Conservation (phyloP, 2,329 filamentous ascomycete genomes). For the Hypoxylon rubiginosum region DNA sequence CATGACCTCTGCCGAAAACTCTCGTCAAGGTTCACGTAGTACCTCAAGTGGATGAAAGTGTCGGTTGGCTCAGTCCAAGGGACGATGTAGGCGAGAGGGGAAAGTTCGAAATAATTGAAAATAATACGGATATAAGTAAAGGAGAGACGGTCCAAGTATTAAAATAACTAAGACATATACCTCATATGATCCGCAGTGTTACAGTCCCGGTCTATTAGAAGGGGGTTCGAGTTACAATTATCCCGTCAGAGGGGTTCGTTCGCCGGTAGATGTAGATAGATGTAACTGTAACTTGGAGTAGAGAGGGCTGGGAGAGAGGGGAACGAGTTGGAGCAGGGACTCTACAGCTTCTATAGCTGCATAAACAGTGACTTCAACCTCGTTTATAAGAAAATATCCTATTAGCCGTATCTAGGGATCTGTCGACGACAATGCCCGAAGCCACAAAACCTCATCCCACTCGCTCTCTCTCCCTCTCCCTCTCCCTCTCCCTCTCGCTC, state of each 20-base stretch:
- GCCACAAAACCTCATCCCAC: not conserved
- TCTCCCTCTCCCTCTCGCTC: not conserved
- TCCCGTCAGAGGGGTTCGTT: too few species aligned
- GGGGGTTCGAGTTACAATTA: too few species aligned
- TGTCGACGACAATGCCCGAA: too few species aligned
- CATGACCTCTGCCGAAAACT: constrained; percentile 13
- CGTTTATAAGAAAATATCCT: too few species aligned
- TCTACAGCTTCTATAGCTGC: not conserved
- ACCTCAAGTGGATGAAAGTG: not conserved
- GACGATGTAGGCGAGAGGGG: not conserved
- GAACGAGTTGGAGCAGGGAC: not conserved
- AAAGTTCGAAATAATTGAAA: not conserved
- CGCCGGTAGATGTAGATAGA: too few species aligned
- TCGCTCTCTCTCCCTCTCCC: too few species aligned
- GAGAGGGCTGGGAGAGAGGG: not conserved
- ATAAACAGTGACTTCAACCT: not conserved
- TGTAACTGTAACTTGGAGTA: not conserved
- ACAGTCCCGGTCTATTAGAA: too few species aligned
- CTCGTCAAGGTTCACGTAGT: not conserved
- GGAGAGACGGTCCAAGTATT: too few species aligned
- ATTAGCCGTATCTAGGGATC: not conserved
- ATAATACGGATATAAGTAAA: not conserved
- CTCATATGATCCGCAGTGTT: too few species aligned
- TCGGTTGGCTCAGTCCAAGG: not conserved
- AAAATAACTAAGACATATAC: too few species aligned